Evolutionary conservation across 495 filamentous ascomycete genomes (phyloP).

Genomic region (Monascus purpureus): DNA sequence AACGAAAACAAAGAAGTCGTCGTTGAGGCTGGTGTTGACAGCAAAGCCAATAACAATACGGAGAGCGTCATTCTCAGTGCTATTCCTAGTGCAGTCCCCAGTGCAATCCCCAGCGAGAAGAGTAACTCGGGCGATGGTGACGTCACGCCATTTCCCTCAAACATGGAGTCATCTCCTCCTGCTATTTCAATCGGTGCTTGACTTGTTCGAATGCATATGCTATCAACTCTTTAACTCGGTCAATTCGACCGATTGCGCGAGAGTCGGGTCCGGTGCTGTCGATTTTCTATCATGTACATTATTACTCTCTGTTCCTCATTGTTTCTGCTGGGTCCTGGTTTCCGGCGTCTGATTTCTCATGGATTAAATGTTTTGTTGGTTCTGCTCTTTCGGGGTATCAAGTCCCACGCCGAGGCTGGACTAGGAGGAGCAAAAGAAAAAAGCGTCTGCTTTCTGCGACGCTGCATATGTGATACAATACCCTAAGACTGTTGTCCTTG

Average conservation of each 20-base stretch:
- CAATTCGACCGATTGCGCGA: not conserved
- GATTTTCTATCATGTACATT: constrained; percentile 5
- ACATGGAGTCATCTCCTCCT: constrained; percentile 31
- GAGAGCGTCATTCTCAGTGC: constrained; percentile 45
- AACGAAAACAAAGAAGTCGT: constrained; percentile 27
- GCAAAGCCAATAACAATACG: constrained; percentile 61
- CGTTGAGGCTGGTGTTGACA: constrained; percentile 47
- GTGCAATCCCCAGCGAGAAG: constrained; percentile 48
- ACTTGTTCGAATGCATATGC: not conserved
- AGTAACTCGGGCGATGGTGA: constrained; percentile 48
- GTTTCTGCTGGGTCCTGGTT: constrained; percentile 5
- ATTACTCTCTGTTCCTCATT: constrained; percentile 16
- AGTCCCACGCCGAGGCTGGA: too few species aligned
- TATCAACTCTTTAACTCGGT: not conserved
- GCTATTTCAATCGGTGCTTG: constrained; percentile 30
- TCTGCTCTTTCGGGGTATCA: constrained; percentile 1
- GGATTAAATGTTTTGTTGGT: too few species aligned
- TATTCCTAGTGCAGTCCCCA: constrained; percentile 12
- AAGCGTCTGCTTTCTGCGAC: too few species aligned
- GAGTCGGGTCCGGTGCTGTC: too few species aligned
- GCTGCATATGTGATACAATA: too few species aligned
- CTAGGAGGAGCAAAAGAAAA: too few species aligned
- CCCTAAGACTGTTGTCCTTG: too few species aligned
- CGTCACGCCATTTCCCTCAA: constrained; percentile 25
- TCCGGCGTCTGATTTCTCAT: constrained; percentile 6